Evolutionary conservation across 805 yeast genomes (phyloP), one percentile per base, ranked within the genome.

Genomic region (Metschnikowia gelsemii): DNA sequence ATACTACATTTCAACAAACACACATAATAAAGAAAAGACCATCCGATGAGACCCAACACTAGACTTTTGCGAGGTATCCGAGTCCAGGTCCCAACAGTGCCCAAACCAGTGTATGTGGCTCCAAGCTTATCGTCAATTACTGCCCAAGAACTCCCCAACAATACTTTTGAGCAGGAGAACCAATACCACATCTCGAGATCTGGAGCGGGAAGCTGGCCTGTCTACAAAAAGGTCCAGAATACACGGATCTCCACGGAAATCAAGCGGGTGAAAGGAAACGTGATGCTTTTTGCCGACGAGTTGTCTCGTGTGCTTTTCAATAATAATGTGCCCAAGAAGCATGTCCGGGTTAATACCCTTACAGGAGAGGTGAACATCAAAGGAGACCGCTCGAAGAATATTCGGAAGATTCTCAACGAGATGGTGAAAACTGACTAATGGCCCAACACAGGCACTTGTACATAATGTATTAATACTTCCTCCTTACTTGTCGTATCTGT

Each of bases 181-280:
- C 48, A 35, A 19, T 78, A 78, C 52, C 57, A 52, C 54, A 56
- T 78, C 23, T 49, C 62, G 17, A 79, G 84, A 59, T 72, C 87
- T 6, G 63, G 73, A 12, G 70, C 66, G 34, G 88, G 91, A 4
- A 80, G 84, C 57, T 70, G 89, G 58, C 96, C 96, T n/a, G 85
- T 88, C 1, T 88, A 88, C 64, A 70, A 76, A 39, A 87, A 84
- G 47, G 62, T 72, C 47, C 86, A 80, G 58, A 77, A 79, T 46
- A 78, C 80, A 18, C 81, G 79, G 46, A 64, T 72, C n/a, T 75
- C 76, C 54, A 88, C 96, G 0, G 89, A 87, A 56, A 72, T 88
- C 20, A 80, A 85, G 58, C 77, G 78, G 45, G 73, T 88, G 37
- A 65, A 73, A 44, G 96, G 96, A 5, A 82, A 84, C 59, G 69